These are phyloP conservation scores for Rubia occidens DNA, from an alignment of 305 asterid genomes.

Conservation along the genomic window DNA sequence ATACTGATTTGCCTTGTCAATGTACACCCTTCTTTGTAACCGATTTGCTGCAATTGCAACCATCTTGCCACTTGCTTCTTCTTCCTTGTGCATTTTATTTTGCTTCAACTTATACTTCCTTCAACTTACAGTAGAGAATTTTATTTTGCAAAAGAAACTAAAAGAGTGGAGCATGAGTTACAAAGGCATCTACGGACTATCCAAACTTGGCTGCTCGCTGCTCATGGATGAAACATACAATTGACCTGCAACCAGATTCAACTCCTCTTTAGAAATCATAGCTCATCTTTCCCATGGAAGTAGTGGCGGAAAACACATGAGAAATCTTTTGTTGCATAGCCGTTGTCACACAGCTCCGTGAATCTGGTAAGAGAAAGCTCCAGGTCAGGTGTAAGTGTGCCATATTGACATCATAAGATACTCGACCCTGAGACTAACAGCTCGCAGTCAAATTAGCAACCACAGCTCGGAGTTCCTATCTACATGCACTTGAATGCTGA, in stretches of 20 bases:
- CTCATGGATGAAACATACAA: background rate
- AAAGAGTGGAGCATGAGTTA: background rate
- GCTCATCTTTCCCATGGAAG: slow-evolving; percentile 60
- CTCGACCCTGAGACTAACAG: background rate
- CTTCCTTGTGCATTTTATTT: no score
- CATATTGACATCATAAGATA: slow-evolving; percentile 1
- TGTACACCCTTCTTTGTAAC: no score
- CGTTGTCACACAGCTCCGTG: slow-evolving; percentile 48
- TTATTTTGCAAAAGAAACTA: no score
- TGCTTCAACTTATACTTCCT: no score
- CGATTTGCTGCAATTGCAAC: no score
- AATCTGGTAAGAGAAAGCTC: slow-evolving; percentile 36
- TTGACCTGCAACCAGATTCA: background rate
- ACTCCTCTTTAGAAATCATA: slow-evolving; percentile 14
- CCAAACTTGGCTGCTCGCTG: background rate
- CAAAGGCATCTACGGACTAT: background rate
- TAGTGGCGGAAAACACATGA: slow-evolving; percentile 77
- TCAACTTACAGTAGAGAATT: background rate
- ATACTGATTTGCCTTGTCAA: no score
- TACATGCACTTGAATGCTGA: background rate
- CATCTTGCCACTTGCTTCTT: no score
- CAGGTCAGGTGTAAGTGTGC: background rate
- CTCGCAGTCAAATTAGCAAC: background rate
- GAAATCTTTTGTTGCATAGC: slow-evolving; percentile 53
- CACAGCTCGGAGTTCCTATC: background rate